These are phyloP conservation scores for Tylopilus rubrobrunneus DNA, from an alignment of 768 basidiomycete species.

Conservation along the genomic window DNA sequence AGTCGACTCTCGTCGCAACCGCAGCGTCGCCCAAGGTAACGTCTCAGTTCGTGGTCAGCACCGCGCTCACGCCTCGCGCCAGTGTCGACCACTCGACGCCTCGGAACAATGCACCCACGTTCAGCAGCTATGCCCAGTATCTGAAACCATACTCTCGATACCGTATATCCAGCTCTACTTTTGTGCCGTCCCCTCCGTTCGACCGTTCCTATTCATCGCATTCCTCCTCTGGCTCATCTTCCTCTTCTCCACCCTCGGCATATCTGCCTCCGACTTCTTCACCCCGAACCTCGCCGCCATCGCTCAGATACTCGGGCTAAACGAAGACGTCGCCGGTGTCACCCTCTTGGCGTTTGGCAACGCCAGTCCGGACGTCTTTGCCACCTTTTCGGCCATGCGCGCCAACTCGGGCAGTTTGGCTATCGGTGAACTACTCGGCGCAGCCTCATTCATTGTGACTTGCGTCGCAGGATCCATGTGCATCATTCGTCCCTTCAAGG, in stretches of 20 bases:
- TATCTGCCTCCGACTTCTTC: constrained; percentile 96
- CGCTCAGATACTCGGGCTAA: constrained; percentile 77
- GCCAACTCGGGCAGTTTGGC: constrained; percentile 83
- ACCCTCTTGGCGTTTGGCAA: constrained; percentile 98
- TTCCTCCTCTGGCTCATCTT: constrained; percentile 81
- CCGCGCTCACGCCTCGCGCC: background rate
- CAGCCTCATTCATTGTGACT: constrained; percentile 92
- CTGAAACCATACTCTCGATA: constrained; percentile 65
- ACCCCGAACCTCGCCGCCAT: constrained; percentile 94
- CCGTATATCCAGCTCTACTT: constrained; percentile 70
- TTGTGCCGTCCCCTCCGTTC: constrained; percentile 52
- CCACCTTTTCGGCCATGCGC: constrained; percentile 91
- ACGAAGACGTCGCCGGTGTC: constrained; percentile 93
- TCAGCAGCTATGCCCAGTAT: constrained; percentile 47
- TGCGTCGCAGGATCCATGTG: constrained; percentile 99
- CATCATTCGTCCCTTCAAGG: constrained; percentile 91
- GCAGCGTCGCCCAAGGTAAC: background rate
- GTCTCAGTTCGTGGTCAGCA: background rate
- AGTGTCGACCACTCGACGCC: constrained; percentile 64
- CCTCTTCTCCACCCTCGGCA: constrained; percentile 94
- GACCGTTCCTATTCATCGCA: constrained; percentile 58
- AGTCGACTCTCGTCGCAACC: background rate
- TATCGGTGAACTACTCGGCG: constrained; percentile 92
- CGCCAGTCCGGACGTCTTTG: constrained; percentile 94
- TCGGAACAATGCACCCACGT: constrained; percentile 66